Evolutionary conservation across 768 basidiomycete species (phyloP), one percentile per base, ranked within the genome.

Genomic region (Serendipita sp.): DNA sequence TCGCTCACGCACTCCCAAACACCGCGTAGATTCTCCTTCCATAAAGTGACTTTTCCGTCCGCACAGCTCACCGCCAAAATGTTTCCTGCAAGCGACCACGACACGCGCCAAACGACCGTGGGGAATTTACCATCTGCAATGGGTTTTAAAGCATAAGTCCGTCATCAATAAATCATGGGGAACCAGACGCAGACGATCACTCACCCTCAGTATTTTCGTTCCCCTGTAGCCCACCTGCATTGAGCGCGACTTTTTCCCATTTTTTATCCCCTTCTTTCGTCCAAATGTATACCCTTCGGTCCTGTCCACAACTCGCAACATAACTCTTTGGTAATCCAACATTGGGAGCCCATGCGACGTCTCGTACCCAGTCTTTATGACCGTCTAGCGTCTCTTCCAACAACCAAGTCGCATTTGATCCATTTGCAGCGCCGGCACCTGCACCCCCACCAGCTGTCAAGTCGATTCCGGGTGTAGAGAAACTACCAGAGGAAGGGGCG

Each of bases 331-430:
- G 92, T 15, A 98, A 79, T 0, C 96, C 96, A 67, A 97, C 94
- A 69, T 92, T 96, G 0, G 96, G 95, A 0, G 94, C 94, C 93
- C 94, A 98, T 0, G 95, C 91, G n/a, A 97, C 94, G 72, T 98
- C 95, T 54, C 95, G 81, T 24, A 99, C 94, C 95, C 95, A 99
- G 74, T 99, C 95, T 0, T 87, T 82, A 74, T 99, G 95, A 0
- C 92, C 93, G 60, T 91, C 89, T 28, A 99, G 82, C 0, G 80
- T 83, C 70, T 95, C 93, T 73, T 93, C 94, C 70, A 92, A 90
- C 13, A 82, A 79, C 92, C 94, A 97, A 5, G 88, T 60, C 28
- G 56, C 30, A 60, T 60, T 60, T 32, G 56, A 28, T 11, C 35
- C 35, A n/a, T 15, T 28, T 13, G 13, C 28, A n/a, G 30, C 53